Evolutionary conservation across 306 rosid genomes (phyloP), one percentile per base, ranked within the genome.

Genomic region (Hippophae gyantsensis): DNA sequence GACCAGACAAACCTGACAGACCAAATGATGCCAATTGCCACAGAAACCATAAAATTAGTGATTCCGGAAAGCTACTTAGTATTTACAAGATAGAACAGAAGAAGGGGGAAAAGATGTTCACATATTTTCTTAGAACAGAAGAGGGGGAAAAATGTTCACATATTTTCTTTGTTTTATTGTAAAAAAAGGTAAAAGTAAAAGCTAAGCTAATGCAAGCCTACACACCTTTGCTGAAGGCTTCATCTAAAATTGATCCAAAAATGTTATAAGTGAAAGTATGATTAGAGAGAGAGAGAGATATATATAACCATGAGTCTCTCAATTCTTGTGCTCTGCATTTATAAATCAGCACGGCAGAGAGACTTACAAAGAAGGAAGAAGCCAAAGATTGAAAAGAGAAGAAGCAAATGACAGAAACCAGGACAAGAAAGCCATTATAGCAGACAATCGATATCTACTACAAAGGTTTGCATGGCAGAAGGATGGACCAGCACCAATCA

Each of bases 351-450:
- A 43, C 58, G 71, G 56, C 27, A 58, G 60, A 54, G 52, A 42
- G 52, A 42, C 40, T 71, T 73, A 86, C 59, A 86, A 59, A 27
- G 86, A 74, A 54, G 89, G 81, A 55, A 84, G 84, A 63, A 86
- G 74, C 97, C 97, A 89, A 58, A 86, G 77, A 75, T 89, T 89
- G 73, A 89, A 86, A 53, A 89, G 78, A 69, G 83, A 86, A 6
- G 88, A 84, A 63, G 81, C 76, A 13, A 68, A 44, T 47, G 86
- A 74, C 63, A 86, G 87, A 66, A 86, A 84, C 97, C 97, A 89
- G 57, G 94, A 84, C 58, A 86, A 83, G 78, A 86, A 86, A 44
- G 97, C 93, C 97, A 89, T 86, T 49, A 83, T 78, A 48, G 94
- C 86, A 26, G 97, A 89, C 54, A 89, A 69, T 56, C 79, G 95